Percentiles rank a stretch among this genome's conserved stretches.
These are phyloP conservation scores for Cryptosporidium ubiquitum DNA, from an alignment of 169 alveolate species.

Conservation along the genomic window DNA sequence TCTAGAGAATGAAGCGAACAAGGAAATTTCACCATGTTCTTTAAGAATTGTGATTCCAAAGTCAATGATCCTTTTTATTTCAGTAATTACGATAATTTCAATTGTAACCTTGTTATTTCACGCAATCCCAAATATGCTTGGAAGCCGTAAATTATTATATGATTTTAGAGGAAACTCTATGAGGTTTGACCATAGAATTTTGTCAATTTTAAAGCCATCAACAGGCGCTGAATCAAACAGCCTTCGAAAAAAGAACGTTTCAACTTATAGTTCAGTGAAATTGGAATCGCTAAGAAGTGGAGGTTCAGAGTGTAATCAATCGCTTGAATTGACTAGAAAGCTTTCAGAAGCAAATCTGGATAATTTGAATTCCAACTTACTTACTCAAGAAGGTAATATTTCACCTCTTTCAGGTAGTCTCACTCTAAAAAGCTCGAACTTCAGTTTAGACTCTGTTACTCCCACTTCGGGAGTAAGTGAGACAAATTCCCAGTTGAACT, in stretches of 20 bases:
- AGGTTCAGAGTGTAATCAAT: background rate
- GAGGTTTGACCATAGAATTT: background rate
- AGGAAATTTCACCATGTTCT: background rate
- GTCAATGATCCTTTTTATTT: background rate
- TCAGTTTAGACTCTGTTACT: background rate
- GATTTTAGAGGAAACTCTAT: background rate
- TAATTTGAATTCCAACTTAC: background rate
- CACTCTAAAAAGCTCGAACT: background rate
- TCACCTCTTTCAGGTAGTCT: background rate
- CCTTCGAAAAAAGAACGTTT: background rate
- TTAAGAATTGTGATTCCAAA: background rate
- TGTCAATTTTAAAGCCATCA: background rate
- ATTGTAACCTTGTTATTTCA: background rate
- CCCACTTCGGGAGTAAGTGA: background rate
- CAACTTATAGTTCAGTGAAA: background rate
- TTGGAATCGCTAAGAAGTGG: background rate
- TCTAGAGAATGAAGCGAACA: background rate
- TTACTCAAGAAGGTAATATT: background rate
- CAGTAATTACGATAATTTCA: background rate
- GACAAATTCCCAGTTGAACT: background rate
- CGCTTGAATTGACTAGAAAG: background rate
- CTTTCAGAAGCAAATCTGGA: background rate
- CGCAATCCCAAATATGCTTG: background rate
- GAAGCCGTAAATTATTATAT: background rate
- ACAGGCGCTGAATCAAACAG: background rate